Conservation (phyloP, 129 eudicot genomes). For the Flaveria bidentis region DNA sequence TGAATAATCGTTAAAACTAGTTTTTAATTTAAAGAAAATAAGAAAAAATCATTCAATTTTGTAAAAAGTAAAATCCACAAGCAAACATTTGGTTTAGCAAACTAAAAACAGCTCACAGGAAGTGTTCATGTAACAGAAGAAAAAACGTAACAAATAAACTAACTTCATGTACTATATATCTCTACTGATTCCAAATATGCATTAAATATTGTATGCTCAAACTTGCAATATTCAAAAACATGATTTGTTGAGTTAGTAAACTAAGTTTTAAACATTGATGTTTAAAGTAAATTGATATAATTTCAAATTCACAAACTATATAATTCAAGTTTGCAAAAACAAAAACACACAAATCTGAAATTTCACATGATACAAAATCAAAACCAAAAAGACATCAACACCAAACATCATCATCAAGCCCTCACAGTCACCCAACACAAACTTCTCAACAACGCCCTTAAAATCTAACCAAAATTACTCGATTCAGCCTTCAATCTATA, state of each 20-base stretch:
- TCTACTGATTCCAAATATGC: neutral
- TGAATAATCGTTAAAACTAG: slow-evolving; percentile 6
- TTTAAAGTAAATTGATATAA: neutral
- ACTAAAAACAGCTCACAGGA: too few relatives aligned
- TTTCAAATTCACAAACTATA: neutral
- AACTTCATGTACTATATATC: neutral
- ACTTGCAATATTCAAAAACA: neutral
- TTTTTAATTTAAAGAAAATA: too few relatives aligned
- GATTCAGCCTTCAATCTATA: slow-evolving; percentile 11
- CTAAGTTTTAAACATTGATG: neutral
- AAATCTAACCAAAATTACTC: neutral
- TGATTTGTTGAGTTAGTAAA: neutral
- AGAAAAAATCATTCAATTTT: too few relatives aligned
- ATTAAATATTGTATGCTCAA: too few relatives aligned
- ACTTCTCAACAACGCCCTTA: neutral
- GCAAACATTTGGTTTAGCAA: too few relatives aligned
- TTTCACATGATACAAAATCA: neutral
- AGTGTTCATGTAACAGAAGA: too few relatives aligned
- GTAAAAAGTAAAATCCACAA: too few relatives aligned
- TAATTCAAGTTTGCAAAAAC: neutral
- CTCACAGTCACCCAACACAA: neutral
- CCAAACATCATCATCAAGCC: neutral
- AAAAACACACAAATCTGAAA: neutral
- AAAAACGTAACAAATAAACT: too few relatives aligned
- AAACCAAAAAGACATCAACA: neutral